These are phyloP conservation scores for Colletotrichum tropicicola DNA, from an alignment of 2,329 filamentous ascomycete species.

Conservation along the genomic window DNA sequence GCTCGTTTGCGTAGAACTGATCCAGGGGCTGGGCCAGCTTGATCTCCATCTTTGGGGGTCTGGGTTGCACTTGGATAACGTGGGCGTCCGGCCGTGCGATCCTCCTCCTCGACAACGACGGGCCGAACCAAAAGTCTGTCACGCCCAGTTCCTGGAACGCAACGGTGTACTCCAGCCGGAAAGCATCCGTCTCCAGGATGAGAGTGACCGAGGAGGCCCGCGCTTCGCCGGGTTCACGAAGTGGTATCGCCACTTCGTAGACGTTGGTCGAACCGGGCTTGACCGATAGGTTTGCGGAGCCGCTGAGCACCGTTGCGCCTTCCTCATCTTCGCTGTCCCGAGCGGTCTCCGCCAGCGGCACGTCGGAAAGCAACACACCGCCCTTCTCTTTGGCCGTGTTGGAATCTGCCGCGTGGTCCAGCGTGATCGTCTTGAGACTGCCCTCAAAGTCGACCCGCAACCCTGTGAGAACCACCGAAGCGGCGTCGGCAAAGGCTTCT, in stretches of 20 bases:
- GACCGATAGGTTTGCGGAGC: conserved; percentile 66
- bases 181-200: conserved; percentile 69
- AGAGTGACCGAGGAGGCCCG: conserved; percentile 72
- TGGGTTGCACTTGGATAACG: conserved; percentile 78
- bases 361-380: conserved; percentile 35
- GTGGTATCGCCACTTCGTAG: conserved; percentile 75
- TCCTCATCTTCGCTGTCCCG: conserved; percentile 34
- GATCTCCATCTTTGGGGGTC: conserved; percentile 91
- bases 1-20: conserved; percentile 88
- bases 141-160: conserved; percentile 54
- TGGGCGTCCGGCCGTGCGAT: conserved; percentile 60
- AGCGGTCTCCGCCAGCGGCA: conserved; percentile 36
- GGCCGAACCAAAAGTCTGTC: conserved; percentile 60
- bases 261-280: conserved; percentile 73
- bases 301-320: conserved; percentile 39
- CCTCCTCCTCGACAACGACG: conserved; percentile 51
- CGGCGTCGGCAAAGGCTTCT: conserved; percentile 60
- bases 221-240: conserved; percentile 85
- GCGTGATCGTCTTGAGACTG: conserved; percentile 61
- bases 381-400: conserved; percentile 24
- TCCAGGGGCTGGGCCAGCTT: conserved; percentile 67
- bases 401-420: conserved; percentile 51
- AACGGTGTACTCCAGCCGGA: conserved; percentile 74
- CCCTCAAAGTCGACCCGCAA: conserved; percentile 66
- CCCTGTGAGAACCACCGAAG: conserved; percentile 59